Evolutionary conservation across 2,329 filamentous ascomycete species (phyloP).

Genomic region (Polytolypa hystricis): DNA sequence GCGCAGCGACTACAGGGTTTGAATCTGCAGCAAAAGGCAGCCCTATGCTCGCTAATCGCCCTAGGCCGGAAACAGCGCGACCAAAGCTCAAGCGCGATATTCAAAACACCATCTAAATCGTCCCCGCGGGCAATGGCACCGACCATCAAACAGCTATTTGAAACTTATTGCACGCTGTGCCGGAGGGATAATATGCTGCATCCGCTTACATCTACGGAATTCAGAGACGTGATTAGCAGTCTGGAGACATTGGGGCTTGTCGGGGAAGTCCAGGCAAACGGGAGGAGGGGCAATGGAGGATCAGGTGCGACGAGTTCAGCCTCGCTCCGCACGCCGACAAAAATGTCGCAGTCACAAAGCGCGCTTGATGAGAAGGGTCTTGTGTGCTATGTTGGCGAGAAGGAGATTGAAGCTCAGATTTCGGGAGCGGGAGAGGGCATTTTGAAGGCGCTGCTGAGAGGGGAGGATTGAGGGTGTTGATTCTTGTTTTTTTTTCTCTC

Average conservation of each 20-base stretch:
- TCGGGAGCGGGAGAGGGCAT: constrained; percentile 42
- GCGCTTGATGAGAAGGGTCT: constrained; percentile 70
- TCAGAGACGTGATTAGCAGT: constrained; percentile 81
- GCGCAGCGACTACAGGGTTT: constrained; percentile 72
- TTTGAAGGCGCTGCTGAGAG: constrained; percentile 29
- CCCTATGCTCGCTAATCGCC: constrained; percentile 75
- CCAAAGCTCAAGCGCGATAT: background rate
- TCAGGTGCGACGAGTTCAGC: background rate
- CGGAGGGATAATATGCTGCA: constrained; percentile 80
- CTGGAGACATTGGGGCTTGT: constrained; percentile 80
- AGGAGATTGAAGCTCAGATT: constrained; percentile 62
- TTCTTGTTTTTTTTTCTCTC: constrained; percentile 7
- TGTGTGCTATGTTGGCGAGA: constrained; percentile 67
- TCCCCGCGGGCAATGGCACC: constrained; percentile 47
- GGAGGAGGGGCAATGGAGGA: too few species aligned
- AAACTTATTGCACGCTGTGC: constrained; percentile 72
- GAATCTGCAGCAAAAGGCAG: constrained; percentile 93
- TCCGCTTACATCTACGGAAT: constrained; percentile 81
- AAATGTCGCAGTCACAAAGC: too few species aligned
- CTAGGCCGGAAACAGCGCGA: constrained; percentile 55
- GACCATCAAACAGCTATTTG: constrained; percentile 72
- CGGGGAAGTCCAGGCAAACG: constrained; percentile 52
- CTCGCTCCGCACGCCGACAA: constrained; percentile 56
- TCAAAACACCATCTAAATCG: constrained; percentile 49
- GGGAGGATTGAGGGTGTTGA: constrained; percentile 13